Evolutionary conservation across 148 eudicot species (phyloP).

Genomic region (Selenicereus undatus): DNA sequence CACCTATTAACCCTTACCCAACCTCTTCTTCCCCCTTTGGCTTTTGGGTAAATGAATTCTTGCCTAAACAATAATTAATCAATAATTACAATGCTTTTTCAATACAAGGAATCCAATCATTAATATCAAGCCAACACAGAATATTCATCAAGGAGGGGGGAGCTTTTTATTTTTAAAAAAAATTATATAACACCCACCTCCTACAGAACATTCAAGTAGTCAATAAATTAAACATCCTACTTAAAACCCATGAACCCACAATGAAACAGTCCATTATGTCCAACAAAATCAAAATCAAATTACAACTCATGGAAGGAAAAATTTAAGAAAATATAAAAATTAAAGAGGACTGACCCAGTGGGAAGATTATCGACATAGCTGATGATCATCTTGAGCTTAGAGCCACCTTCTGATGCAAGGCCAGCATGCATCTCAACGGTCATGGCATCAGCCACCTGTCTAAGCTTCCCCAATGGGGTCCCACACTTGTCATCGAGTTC

Average conservation of each 20-base stretch:
- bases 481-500: conserved; percentile 51
- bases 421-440: conserved; percentile 92
- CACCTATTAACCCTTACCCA: not conserved
- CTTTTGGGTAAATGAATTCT: not conserved
- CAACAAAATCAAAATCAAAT: not conserved
- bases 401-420: conserved; percentile 78
- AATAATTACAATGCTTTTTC: not conserved
- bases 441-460: conserved; percentile 85
- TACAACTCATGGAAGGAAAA: not conserved
- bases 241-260: not conserved
- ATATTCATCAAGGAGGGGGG: not conserved
- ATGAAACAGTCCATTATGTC: not conserved
- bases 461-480: conserved; percentile 45
- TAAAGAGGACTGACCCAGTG: conserved; percentile 43
- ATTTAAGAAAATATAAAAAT: not conserved
- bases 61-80: not conserved
- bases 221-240: conserved; percentile 8
- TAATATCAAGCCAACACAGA: conserved; percentile 1
- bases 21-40: not conserved
- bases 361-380: conserved; percentile 83
- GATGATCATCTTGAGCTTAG: conserved; percentile 83
- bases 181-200: not conserved
- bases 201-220: not conserved
- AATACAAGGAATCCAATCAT: not conserved
- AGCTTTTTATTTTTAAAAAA: not conserved